A percentile compares a stretch with the other conserved stretches of the same genome.
Evolutionary conservation across 2,329 filamentous ascomycete genomes (phyloP).

Genomic region (Xylaria sp.): DNA sequence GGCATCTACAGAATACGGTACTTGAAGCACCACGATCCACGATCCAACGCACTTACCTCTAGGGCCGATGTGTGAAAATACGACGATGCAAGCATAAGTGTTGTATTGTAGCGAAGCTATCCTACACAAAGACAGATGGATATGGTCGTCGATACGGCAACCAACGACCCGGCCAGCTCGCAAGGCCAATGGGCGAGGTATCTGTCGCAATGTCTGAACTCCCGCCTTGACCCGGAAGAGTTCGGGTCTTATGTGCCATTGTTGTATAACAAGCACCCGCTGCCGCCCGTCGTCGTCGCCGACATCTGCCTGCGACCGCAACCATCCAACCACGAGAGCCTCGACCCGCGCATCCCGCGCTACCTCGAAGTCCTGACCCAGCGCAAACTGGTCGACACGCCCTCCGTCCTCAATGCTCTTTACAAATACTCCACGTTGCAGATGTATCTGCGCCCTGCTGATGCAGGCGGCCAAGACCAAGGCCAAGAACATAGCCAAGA

Average conservation of each 20-base stretch:
- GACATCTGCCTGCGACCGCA: conserved; percentile 69
- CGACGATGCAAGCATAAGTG: conserved; percentile 13
- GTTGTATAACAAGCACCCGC: conserved; percentile 62
- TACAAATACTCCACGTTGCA: conserved; percentile 69
- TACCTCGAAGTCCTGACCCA: conserved; percentile 68
- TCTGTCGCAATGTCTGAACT: conserved; percentile 60
- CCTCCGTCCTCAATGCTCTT: conserved; percentile 65
- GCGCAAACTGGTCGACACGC: conserved; percentile 63
- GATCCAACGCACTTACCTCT: background rate
- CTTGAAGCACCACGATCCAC: background rate
- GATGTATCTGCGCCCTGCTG: conserved; percentile 43
- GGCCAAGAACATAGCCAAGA: conserved; percentile 36
- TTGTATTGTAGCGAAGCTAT: background rate
- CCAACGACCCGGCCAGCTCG: conserved; percentile 38
- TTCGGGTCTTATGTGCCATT: conserved; percentile 65
- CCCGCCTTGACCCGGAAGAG: conserved; percentile 63
- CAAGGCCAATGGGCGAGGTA: conserved; percentile 62
- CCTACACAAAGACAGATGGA: conserved; percentile 36
- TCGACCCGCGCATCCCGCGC: conserved; percentile 69
- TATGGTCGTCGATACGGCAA: conserved; percentile 39
- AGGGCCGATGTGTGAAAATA: background rate
- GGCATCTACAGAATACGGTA: background rate
- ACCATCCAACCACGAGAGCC: conserved; percentile 58
- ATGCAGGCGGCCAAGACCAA: conserved; percentile 38
- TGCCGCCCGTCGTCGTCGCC: conserved; percentile 64